phyloP scores from a whole-genome alignment of 768 basidiomycete species.

The Tylopilus sp. region DNA sequence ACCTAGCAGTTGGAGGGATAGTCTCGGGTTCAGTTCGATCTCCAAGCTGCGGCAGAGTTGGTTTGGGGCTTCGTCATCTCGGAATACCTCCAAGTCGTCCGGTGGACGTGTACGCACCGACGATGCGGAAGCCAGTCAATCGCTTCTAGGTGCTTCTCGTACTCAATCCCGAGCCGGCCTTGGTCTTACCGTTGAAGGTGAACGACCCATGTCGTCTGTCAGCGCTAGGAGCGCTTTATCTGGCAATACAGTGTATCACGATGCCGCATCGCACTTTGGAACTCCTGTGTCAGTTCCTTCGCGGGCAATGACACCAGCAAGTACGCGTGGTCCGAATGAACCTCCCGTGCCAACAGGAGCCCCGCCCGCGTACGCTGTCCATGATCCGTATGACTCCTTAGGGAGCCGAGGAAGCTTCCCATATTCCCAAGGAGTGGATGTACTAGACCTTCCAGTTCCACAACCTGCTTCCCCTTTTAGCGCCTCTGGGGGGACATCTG shows the following conservation, averaged over 20 bases:
- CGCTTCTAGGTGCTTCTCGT: constrained; percentile 29
- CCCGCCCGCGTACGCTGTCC: constrained; percentile 31
- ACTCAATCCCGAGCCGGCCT: constrained; percentile 31
- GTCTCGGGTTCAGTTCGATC: constrained; percentile 48
- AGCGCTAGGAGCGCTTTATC: constrained; percentile 53
- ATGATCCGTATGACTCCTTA: constrained; percentile 29
- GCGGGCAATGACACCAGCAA: constrained; percentile 46
- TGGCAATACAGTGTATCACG: constrained; percentile 59
- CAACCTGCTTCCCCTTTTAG: constrained; percentile 52
- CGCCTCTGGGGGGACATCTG: constrained; percentile 33
- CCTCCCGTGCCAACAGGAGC: constrained; percentile 23
- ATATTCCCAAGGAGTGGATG: constrained; percentile 37
- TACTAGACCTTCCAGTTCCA: constrained; percentile 58
- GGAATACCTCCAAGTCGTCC: constrained; percentile 29
- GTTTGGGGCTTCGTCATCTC: constrained; percentile 43
- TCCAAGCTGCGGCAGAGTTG: constrained; percentile 55
- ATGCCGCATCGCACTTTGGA: constrained; percentile 47
- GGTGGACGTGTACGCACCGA: constrained; percentile 31
- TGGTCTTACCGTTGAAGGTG: constrained; percentile 38
- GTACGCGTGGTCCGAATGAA: constrained; percentile 17
- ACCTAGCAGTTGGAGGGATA: constrained; percentile 31
- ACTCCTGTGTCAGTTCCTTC: constrained; percentile 43
- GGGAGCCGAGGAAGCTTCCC: constrained; percentile 24
- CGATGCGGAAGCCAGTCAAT: constrained; percentile 46
- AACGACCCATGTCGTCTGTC: constrained; percentile 55